Evolutionary conservation across 805 yeast species (phyloP), one percentile per base, ranked within the genome.

Genomic region (Candida parachauliodes): DNA sequence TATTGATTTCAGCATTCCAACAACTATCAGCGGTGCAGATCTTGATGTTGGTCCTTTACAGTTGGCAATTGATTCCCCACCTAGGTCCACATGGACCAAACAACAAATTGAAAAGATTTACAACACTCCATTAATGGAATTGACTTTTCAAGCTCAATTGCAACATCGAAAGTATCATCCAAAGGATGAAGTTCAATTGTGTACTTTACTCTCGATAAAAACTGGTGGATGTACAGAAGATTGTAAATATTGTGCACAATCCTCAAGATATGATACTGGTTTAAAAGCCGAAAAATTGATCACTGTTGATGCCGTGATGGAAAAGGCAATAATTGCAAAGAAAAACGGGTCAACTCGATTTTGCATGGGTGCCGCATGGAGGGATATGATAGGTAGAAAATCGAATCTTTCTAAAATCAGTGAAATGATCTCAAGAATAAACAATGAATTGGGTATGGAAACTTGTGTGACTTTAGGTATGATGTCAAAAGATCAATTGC

Each of bases 291-390:
- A 77, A 41, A 79, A 77, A 50, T 58, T 83, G 62, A 69, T 83
- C 10, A 59, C 68, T 18, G 52, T 82, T 8, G 88, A 81, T 4
- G 68, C 69, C n/a, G 89, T 84, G 1, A 57, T 80, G 47, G 67
- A 61, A 35, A 81, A 77, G 22, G 93, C 93, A 1, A 62, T 59
- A 37, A 71, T 69, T 36, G 89, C 93, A 9, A 79, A 81, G 48
- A 62, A 49, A 5, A 82, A 83, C 46, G 91, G 91, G 0, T 73
- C 83, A 1, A 84, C 93, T 0, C 67, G 93, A 46, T 84, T 84
- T 53, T 84, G 93, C 54, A 75, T 84, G 79, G 93, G 93, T 32
- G 87, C 91, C 8, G 93, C 93, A 2, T 85, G 91, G 93, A 72
- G 93, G 55, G 91, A 83, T 44, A 84, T 84, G 93, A 65, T 66